These are phyloP conservation scores for Styphnolobium japonicum DNA, from an alignment of 306 rosid species.

Conservation along the genomic window DNA sequence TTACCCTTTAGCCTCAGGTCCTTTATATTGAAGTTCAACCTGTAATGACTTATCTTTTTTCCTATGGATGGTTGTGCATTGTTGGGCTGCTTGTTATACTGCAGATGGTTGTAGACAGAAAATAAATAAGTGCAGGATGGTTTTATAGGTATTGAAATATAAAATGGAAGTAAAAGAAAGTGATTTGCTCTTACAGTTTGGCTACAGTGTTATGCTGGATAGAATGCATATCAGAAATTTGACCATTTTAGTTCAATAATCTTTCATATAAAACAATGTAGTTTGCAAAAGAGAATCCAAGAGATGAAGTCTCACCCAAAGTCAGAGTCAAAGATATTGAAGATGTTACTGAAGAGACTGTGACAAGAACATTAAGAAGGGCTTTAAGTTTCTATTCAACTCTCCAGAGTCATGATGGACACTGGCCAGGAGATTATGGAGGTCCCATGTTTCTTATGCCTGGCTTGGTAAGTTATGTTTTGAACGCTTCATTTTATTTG, in stretches of 20 bases:
- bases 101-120: neutral
- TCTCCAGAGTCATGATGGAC: constrained; percentile 76
- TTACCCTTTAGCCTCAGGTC: neutral
- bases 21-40: neutral
- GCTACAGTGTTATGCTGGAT: neutral
- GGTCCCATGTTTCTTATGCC: constrained; percentile 97
- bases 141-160: neutral
- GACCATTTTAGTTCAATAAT: neutral
- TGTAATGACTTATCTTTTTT: neutral
- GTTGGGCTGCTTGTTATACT: neutral
- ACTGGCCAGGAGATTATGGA: constrained; percentile 94
- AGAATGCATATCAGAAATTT: neutral
- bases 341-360: constrained; percentile 56
- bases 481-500: constrained; percentile 6
- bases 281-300: constrained; percentile 64
- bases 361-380: constrained; percentile 53
- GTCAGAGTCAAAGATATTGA: constrained; percentile 58
- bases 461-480: constrained; percentile 60
- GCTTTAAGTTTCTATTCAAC: constrained; percentile 70
- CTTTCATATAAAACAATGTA: constrained; percentile 18
- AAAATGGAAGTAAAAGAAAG: neutral
- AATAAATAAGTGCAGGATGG: neutral
- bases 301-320: constrained; percentile 43
- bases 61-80: neutral
- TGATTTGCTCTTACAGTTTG: neutral